Percentiles rank a stretch among this genome's conserved stretches.
These are phyloP conservation scores for Tulasnella sp. DNA, from an alignment of 768 basidiomycete species.

Conservation along the genomic window DNA sequence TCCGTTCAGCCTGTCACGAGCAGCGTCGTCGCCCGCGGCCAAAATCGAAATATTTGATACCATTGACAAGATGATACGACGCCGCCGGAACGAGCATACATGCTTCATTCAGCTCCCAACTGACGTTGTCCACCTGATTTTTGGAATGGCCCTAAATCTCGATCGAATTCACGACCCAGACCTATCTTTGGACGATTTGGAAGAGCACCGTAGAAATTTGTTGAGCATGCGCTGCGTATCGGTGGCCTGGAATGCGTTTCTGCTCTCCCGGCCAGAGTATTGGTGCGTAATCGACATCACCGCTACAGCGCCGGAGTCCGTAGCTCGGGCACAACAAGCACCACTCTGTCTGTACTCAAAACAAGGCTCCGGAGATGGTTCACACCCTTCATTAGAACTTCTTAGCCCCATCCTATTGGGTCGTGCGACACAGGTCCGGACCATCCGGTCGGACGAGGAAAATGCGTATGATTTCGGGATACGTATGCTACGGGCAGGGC, in stretches of 20 bases:
- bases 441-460: no score
- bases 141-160: neutral
- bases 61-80: neutral
- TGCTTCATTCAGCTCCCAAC: neutral
- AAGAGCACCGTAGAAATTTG: neutral
- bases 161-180: neutral
- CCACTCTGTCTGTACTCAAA: neutral
- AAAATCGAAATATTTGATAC: neutral
- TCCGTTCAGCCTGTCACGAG: no score
- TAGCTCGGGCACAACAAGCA: neutral
- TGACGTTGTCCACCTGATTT: neutral
- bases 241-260: neutral
- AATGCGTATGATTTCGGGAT: no score
- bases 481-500: no score
- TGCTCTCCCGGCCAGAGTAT: neutral
- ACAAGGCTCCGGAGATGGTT: neutral
- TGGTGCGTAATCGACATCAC: neutral
- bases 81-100: neutral
- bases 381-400: neutral
- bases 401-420: neutral
- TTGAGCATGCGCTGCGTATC: neutral
- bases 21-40: no score
- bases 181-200: neutral
- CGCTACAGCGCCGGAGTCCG: neutral
- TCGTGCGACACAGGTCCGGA: no score